These are phyloP conservation scores for Podila horticola DNA, from an alignment of 192 early-diverging fungal species.

Conservation along the genomic window DNA sequence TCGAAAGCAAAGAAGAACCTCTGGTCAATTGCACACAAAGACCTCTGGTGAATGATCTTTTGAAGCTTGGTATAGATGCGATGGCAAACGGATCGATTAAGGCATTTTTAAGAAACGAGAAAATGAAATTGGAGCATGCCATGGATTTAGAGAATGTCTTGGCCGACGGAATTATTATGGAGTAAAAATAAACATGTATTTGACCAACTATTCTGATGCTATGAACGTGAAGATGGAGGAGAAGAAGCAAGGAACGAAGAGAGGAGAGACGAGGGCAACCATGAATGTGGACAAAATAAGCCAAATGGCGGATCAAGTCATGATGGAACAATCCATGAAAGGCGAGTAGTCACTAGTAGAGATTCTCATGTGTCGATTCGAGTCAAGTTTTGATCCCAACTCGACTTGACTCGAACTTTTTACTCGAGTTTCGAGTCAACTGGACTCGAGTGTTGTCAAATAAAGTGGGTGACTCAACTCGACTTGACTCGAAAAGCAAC, in stretches of 20 bases:
- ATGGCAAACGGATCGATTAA: slow-evolving; percentile 8
- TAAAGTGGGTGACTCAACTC: too few species aligned
- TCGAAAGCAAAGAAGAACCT: neutral
- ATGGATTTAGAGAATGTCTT: slow-evolving; percentile 10
- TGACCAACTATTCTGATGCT: slow-evolving; percentile 2
- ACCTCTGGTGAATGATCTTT: slow-evolving; percentile 15
- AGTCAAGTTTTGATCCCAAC: neutral
- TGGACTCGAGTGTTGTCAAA: too few species aligned
- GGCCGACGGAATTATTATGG: neutral
- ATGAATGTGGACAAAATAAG: neutral
- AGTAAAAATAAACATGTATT: slow-evolving; percentile 2
- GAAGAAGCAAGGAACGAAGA: neutral
- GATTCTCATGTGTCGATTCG: too few species aligned
- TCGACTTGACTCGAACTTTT: too few species aligned
- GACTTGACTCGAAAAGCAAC: too few species aligned
- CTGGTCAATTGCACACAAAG: neutral
- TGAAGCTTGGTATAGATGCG: slow-evolving; percentile 1
- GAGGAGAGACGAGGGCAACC: neutral
- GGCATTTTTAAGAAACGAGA: neutral
- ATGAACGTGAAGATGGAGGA: slow-evolving; percentile 1
- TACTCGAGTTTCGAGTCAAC: too few species aligned
- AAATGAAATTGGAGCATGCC: neutral
- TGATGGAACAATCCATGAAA: slow-evolving; percentile 5
- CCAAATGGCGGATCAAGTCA: slow-evolving; percentile 4
- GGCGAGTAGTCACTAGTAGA: neutral